A percentile compares a stretch with the other conserved stretches of the same genome.
Evolutionary conservation across 139 green algal species (phyloP).

Genomic region (Micractinium conductrix): DNA sequence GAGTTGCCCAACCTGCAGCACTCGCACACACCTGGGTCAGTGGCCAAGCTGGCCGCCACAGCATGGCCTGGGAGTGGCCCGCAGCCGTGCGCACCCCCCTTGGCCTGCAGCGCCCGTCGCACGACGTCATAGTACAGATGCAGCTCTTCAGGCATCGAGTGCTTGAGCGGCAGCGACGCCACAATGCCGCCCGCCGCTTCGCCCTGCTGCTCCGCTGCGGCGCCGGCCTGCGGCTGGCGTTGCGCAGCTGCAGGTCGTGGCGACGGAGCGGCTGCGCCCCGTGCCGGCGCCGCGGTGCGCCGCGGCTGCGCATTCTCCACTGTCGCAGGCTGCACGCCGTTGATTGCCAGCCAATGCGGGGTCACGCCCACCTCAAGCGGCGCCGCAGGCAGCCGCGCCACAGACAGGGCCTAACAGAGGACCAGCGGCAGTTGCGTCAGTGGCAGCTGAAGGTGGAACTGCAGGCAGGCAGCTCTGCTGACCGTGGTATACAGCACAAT

Average conservation of each 20-base stretch:
- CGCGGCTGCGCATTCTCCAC: slow-evolving; percentile 3
- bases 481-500: too few relatives aligned
- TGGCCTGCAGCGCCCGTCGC: not conserved
- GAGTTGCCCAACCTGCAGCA: too few relatives aligned
- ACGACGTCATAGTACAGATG: slow-evolving; percentile 17
- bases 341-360: slow-evolving; percentile 8
- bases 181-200: not conserved
- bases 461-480: too few relatives aligned
- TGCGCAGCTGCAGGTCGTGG: not conserved
- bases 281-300: not conserved
- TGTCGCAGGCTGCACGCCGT: not conserved
- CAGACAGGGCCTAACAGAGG: not conserved
- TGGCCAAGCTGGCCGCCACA: slow-evolving; percentile 14
- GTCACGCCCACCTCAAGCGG: not conserved
- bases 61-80: not conserved
- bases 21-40: not conserved
- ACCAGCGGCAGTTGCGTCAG: too few relatives aligned
- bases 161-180: not conserved
- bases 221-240: not conserved
- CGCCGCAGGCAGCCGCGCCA: not conserved
- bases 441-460: too few relatives aligned
- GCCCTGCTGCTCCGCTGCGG: not conserved
- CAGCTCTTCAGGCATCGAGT: slow-evolving; percentile 17
- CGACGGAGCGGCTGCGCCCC: not conserved
- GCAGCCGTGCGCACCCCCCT: not conserved